Base-by-base conservation (phyloP, 805 yeast genomes). In the Middelhovenomyces tepae region DNA sequence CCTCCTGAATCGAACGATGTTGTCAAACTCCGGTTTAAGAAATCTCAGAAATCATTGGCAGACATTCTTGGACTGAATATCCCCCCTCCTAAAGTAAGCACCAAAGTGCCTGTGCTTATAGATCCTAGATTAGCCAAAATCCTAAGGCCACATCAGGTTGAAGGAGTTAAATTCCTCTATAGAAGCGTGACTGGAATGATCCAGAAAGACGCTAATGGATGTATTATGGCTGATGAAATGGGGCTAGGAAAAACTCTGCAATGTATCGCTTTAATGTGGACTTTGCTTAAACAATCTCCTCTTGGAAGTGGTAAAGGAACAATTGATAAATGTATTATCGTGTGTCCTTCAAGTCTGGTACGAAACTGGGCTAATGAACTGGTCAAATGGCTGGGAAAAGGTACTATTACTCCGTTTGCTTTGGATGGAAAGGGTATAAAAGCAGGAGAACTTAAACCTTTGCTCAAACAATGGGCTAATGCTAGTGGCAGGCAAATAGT, bases 221-320 rank as follows among this genome's bases (percentile, higher is more conserved):
- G 96, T 51, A 89, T 89, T 32, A 89, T 89, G 97, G 96, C 96
- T 0, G 96, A 86, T 59, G 96, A 83, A 56, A 86, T 86, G 96
- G 96, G 95, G 3, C 64, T 85, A 24, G 95, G 95, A 16, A 85
- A 85, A 52, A 85, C 95, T 1, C 63, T 85, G 16, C 95, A 85
- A 53, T 89, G 97, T 55, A 69, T 89, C 21, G 68, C 95, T 0
- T 64, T 89, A 20, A 69, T 87, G 82, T 89, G 97, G 97, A 89
- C 96, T 0, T 54, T 89, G 31, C 63, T 89, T 31, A 73, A 72
- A 40, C 98, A 89, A 54, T 78, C 94, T 6, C 97, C 97, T 1
- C 71, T 87, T 34, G 84, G 84, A 4, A 75, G 76, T 7, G 27
- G 16, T 11, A 75, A 68, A 44, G 75, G 77, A 33, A 78, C 94